Evolutionary conservation across 352 stramenopile genomes (phyloP), one percentile per base, ranked within the genome.

Genomic region (Pythium rhizo-oryzae): DNA sequence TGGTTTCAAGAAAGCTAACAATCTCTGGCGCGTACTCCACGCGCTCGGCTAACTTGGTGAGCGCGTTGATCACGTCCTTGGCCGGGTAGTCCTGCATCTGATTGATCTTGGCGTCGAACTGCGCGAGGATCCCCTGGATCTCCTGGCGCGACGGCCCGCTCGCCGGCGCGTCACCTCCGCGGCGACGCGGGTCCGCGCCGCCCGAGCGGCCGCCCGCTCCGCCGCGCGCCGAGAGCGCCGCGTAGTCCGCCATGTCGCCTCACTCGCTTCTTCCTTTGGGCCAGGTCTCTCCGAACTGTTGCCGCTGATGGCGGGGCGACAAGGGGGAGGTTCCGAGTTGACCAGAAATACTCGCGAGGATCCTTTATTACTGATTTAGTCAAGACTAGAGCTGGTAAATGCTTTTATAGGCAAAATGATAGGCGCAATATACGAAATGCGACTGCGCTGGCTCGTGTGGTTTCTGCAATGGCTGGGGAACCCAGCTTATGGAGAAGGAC

Each of bases 61-160:
- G 81, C 54, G 83, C 66, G 69, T 96, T 96, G 81, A 97, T 97
- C 70, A 89, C 92, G 77, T 93, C 84, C 56, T 96, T 96, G 43
- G 89, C 89, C 12, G 89, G 89, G 67, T 95, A 94, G 72, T 90
- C 84, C 74, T 80, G 84, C 85, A 97, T 91, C 39, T 84, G 71
- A 73, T 94, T 94, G 72, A 96, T 93, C 77, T 87, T 85, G 52
- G 77, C 76, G 72, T 95, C 85, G 59, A 95, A 96, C 71, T 94
- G 82, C 50, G 67, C 72, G 59, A 95, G 69, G 16, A 92, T 75
- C 54, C 69, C 24, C 69, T 93, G 75, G 55, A 90, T 80, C 61
- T 90, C 78, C n/a, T 75, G 56, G 23, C 67, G 61, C 25, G 60
- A 62, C 55, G 67, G 61, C 56, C 62, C 54, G 24, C 43, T 46